phyloP scores from a whole-genome alignment of 768 basidiomycete genomes.

The Russula abietina region DNA sequence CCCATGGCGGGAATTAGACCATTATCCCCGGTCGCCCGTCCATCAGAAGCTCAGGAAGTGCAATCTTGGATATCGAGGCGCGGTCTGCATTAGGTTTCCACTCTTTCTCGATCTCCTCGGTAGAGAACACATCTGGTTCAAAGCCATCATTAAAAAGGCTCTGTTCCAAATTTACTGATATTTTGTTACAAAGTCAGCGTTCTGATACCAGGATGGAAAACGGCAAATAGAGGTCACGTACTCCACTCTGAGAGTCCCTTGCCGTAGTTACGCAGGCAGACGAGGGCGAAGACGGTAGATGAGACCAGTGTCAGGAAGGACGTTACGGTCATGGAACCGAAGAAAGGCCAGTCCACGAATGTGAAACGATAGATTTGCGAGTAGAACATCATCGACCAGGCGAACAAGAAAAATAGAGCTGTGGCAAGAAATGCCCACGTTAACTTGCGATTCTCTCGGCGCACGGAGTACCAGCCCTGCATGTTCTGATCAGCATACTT shows the following conservation, averaged over 20 bases:
- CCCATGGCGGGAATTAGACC: neutral
- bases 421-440: conserved; percentile 43
- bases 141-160: conserved; percentile 3
- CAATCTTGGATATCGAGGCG: conserved; percentile 14
- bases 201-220: too few species aligned
- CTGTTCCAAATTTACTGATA: conserved; percentile 18
- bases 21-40: neutral
- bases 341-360: conserved; percentile 43
- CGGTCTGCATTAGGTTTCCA: conserved; percentile 19
- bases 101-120: conserved; percentile 9
- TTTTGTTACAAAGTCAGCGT: neutral
- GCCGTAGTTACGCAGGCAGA: conserved; percentile 49
- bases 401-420: conserved; percentile 33
- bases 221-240: conserved; percentile 31
- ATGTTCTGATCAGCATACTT: neutral
- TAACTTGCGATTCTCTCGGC: conserved; percentile 38
- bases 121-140: conserved; percentile 17
- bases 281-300: conserved; percentile 41
- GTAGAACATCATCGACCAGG: conserved; percentile 28
- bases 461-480: conserved; percentile 52
- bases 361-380: conserved; percentile 31
- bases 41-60: conserved; percentile 8
- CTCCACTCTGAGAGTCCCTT: conserved; percentile 52
- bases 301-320: conserved; percentile 37
- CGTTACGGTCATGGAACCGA: conserved; percentile 40